Evolutionary conservation across 306 rosid species (phyloP), one percentile per base, ranked within the genome.

Genomic region (Inga oerstediana): DNA sequence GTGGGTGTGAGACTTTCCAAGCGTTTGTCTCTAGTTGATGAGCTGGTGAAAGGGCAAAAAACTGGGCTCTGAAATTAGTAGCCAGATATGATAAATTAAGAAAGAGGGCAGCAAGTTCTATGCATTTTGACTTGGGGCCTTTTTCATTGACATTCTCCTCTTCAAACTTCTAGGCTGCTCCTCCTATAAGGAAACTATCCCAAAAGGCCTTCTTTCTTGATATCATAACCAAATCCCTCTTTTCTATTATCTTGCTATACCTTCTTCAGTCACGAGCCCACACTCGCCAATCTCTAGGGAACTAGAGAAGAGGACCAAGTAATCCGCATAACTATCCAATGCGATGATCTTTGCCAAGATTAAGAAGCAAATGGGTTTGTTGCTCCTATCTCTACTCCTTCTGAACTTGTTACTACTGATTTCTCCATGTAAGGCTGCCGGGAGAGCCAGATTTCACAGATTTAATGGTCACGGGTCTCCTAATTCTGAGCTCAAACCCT

Each of bases 61-160:
- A 54, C 15, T 75, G 34, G 84, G 86, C 86, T 81, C 84, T 78
- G 84, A 86, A 86, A 81, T 85, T 74, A 39, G 76, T 68, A 59
- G 72, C 67, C 41, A 39, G 81, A 79, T 58, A 62, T 43, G 74
- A 82, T 14, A 62, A 7, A 76, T 39, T 66, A 37, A 74, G 73
- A 66, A 39, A 46, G 61, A 72, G 49, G 73, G 85, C 85, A 76
- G 76, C 85, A 87, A 80, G 43, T 79, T 75, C 87, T 79, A 84
- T 81, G 89, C 84, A 81, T 83, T 80, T 84, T 88, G 88, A 83
- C 89, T 68, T 85, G 39, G 66, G 41, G 43, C 43, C 77, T 75
- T 79, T 64, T 71, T 46, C 82, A 84, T 86, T 76, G 88, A 86
- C 91, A 84, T 78, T 19, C 43, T 43, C 78, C 58, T 44, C 87